Percentiles rank a stretch among this genome's conserved stretches.
Evolutionary conservation across 2,329 filamentous ascomycete genomes (phyloP).

Genomic region (Dendryphion nanum): DNA sequence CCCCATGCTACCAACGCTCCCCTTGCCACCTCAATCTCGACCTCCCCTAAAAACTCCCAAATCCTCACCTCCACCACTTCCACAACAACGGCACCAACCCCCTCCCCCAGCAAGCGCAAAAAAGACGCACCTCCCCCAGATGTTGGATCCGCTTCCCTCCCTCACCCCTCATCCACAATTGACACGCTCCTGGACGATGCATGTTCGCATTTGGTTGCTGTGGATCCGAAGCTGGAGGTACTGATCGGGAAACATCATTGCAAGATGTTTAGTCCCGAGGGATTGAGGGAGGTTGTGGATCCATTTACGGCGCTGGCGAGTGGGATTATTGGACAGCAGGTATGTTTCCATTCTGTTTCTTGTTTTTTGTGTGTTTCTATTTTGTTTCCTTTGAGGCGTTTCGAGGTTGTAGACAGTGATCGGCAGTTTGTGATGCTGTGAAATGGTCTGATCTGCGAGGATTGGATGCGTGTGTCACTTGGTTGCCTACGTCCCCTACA

Average conservation of each 20-base stretch:
- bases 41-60: constrained; percentile 33
- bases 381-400: no score
- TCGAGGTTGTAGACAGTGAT: no score
- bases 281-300: constrained; percentile 80
- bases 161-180: constrained; percentile 57
- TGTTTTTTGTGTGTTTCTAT: no score
- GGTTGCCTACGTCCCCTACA: no score
- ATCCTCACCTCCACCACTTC: constrained; percentile 45
- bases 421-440: no score
- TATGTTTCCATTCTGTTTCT: constrained; percentile 14
- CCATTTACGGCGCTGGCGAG: constrained; percentile 81
- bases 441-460: no score
- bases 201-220: constrained; percentile 67
- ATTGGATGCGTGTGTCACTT: no score
- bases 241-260: constrained; percentile 76
- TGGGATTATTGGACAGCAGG: constrained; percentile 91
- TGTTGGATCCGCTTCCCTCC: constrained; percentile 19
- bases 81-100: constrained; percentile 16
- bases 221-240: constrained; percentile 69
- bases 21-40: constrained; percentile 59
- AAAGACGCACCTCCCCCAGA: constrained; percentile 38
- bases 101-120: constrained; percentile 41
- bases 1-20: constrained; percentile 67
- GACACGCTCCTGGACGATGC: constrained; percentile 73
- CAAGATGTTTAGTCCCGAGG: constrained; percentile 74